Conservation (phyloP, 805 yeast genomes). For the Priceomyces haplophilus region DNA sequence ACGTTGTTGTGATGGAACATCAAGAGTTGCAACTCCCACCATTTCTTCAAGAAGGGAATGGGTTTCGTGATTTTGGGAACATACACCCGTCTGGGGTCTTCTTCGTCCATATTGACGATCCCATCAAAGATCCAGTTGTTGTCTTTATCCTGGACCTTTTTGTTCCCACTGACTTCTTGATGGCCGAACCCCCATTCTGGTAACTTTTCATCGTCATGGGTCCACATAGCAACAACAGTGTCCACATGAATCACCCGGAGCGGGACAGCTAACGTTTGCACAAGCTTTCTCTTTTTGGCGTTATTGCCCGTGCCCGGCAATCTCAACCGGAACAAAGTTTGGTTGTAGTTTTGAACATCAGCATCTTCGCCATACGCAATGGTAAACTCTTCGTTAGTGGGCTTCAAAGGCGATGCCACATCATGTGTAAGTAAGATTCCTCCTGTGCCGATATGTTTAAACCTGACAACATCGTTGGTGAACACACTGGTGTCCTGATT, state of each 20-base stretch:
- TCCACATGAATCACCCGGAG: slow-evolving; percentile 77
- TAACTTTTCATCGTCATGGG: slow-evolving; percentile 74
- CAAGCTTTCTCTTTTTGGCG: slow-evolving; percentile 46
- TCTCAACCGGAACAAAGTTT: slow-evolving; percentile 75
- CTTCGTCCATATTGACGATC: slow-evolving; percentile 52
- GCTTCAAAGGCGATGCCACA: slow-evolving; percentile 88
- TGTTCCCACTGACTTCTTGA: slow-evolving; percentile 94
- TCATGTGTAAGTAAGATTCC: slow-evolving; percentile 86
- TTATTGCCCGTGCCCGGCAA: slow-evolving; percentile 33
- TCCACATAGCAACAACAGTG: slow-evolving; percentile 91
- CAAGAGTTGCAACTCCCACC: slow-evolving; percentile 80
- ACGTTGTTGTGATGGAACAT: slow-evolving; percentile 95
- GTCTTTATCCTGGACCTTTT: slow-evolving; percentile 62
- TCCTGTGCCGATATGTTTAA: slow-evolving; percentile 77
- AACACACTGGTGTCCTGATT: slow-evolving; percentile 49
- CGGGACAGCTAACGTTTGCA: slow-evolving; percentile 68
- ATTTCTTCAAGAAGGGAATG: slow-evolving; percentile 77
- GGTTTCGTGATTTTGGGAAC: slow-evolving; percentile 61
- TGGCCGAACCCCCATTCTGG: slow-evolving; percentile 96
- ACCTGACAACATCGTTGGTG: slow-evolving; percentile 73
- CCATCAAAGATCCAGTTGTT: slow-evolving; percentile 76
- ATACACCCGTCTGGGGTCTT: slow-evolving; percentile 60
- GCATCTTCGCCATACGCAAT: slow-evolving; percentile 64
- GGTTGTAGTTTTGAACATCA: slow-evolving; percentile 48
- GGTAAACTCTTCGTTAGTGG: slow-evolving; percentile 93